phyloP scores from a whole-genome alignment of 768 basidiomycete genomes.

The Amyloporia xantha region DNA sequence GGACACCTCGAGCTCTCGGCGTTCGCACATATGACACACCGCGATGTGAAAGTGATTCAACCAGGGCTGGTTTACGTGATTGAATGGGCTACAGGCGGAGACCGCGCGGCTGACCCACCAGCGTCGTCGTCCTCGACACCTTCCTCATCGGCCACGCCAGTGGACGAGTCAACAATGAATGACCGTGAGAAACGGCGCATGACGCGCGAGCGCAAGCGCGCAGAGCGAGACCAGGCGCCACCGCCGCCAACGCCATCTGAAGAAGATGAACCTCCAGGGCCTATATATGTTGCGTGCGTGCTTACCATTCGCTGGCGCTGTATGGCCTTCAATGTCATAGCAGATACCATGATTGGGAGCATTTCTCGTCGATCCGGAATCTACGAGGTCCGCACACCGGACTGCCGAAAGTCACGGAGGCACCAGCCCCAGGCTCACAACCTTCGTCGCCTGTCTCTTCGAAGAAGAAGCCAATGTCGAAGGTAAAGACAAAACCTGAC shows the following conservation, averaged over 20 bases:
- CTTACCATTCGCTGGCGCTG: conserved; percentile 8
- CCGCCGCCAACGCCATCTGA: conserved; percentile 19
- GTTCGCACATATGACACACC: conserved; percentile 72
- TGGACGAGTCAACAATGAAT: conserved; percentile 24
- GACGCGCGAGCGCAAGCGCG: conserved; percentile 32
- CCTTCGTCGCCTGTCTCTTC: conserved; percentile 27
- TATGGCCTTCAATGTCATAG: conserved; percentile 7
- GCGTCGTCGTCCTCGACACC: conserved; percentile 18
- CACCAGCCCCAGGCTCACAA: conserved; percentile 25
- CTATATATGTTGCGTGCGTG: conserved; percentile 83
- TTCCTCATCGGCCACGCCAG: conserved; percentile 21
- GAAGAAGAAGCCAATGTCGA: conserved; percentile 28
- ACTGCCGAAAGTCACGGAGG: conserved; percentile 57
- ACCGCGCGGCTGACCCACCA: conserved; percentile 19
- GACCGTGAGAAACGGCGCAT: conserved; percentile 40
- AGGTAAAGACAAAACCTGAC: conserved; percentile 17
- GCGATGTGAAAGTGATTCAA: conserved; percentile 88
- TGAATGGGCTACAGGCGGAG: conserved; percentile 64
- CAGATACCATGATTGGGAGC: conserved; percentile 92
- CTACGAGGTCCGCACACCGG: conserved; percentile 78
- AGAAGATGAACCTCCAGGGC: conserved; percentile 25
- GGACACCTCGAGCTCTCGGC: conserved; percentile 93
- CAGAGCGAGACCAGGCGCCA: conserved; percentile 19
- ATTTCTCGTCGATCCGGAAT: conserved; percentile 91
- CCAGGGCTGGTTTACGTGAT: conserved; percentile 90